These are phyloP conservation scores for Sanghuangporus weigelae DNA, from an alignment of 1,284 basidiomycete species.

Conservation along the genomic window DNA sequence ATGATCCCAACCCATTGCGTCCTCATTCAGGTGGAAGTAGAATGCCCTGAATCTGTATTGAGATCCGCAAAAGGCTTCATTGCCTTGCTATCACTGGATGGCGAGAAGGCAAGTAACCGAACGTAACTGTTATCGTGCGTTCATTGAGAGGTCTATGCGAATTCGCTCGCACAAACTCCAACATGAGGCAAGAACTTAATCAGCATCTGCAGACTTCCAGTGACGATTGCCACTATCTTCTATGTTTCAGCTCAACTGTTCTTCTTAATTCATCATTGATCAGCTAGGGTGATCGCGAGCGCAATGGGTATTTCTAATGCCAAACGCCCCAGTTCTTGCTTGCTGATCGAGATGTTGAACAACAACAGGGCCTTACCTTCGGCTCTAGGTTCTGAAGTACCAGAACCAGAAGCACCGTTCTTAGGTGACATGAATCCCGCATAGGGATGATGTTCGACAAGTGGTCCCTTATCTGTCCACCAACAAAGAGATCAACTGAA, in stretches of 20 bases:
- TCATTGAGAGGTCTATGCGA: background rate
- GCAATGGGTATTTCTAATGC: background rate
- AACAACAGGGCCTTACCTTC: background rate
- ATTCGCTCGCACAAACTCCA: background rate
- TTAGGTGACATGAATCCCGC: background rate
- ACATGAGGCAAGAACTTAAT: background rate
- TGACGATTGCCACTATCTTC: background rate
- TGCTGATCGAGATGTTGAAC: background rate
- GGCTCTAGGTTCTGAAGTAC: background rate
- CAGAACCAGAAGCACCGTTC: background rate
- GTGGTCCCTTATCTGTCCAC: background rate
- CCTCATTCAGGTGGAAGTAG: background rate
- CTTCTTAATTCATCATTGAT: background rate
- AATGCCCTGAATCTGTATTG: background rate
- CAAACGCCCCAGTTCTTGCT: background rate
- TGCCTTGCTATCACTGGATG: background rate
- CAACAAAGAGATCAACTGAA: background rate
- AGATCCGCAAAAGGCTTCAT: background rate
- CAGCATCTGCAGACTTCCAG: background rate
- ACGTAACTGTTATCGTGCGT: background rate
- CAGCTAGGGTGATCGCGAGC: background rate
- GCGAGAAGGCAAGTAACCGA: background rate
- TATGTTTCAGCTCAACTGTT: background rate
- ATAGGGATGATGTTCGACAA: background rate
- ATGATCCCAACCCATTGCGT: background rate